A percentile compares a stretch with the other conserved stretches of the same genome.
Evolutionary conservation across 495 filamentous ascomycete species (phyloP).

Genomic region (Lasiosphaeria hispida): DNA sequence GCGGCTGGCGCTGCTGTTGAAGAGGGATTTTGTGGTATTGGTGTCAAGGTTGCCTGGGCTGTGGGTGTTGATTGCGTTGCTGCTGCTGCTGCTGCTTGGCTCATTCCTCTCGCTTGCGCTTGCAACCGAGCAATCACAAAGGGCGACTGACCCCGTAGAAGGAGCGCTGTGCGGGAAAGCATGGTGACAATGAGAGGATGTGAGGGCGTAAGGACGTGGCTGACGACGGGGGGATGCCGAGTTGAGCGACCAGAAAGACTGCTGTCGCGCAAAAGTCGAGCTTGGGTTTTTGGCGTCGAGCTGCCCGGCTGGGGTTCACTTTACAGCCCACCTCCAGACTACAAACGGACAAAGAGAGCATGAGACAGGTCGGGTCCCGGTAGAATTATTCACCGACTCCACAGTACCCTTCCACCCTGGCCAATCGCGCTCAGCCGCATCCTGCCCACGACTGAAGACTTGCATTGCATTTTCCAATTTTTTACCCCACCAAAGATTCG

Average conservation of each 20-base stretch:
- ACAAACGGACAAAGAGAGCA: no score
- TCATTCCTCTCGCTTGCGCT: neutral
- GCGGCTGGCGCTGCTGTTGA: neutral
- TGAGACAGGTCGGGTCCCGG: no score
- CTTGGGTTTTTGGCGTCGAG: no score
- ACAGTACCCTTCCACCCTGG: neutral
- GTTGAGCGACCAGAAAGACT: no score
- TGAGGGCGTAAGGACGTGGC: no score
- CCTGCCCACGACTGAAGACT: constrained; percentile 14
- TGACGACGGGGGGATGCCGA: no score
- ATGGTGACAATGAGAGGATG: no score
- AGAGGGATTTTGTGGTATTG: neutral
- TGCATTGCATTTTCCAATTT: constrained; percentile 32
- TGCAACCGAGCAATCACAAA: neutral
- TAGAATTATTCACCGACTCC: constrained; percentile 7
- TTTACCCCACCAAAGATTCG: constrained; percentile 38
- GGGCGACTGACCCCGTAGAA: neutral
- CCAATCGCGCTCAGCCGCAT: constrained; percentile 4
- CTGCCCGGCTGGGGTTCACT: neutral
- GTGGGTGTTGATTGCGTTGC: neutral
- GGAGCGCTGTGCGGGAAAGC: no score
- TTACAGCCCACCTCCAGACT: neutral
- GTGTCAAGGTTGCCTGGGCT: neutral
- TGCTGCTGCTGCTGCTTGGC: neutral
- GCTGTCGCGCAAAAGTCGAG: no score